Conservation (phyloP, 1,284 basidiomycete species). For the Ustanciosporium gigantosporum region DNA sequence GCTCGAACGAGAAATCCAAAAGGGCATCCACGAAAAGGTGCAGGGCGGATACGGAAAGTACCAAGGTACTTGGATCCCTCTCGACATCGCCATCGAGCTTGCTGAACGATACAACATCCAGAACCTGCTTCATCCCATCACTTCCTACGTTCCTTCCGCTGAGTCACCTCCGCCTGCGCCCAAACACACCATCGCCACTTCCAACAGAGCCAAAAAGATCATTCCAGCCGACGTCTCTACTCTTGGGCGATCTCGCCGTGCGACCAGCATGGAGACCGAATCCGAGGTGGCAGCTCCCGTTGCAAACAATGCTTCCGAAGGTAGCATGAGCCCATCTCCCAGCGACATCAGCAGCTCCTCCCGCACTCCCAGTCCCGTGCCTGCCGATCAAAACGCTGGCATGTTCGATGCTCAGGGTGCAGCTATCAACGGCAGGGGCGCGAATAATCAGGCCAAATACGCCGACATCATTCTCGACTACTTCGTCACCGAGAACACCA, state of each 20-base stretch:
- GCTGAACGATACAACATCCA: constrained; percentile 94
- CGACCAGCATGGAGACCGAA: constrained; percentile 57
- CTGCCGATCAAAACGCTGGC: constrained; percentile 42
- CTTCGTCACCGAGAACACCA: constrained; percentile 96
- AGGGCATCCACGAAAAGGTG: constrained; percentile 98
- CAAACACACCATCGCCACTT: constrained; percentile 73
- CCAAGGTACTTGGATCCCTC: constrained; percentile 99
- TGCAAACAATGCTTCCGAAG: constrained; percentile 65
- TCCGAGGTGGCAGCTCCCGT: constrained; percentile 41
- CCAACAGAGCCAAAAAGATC: constrained; percentile 51
- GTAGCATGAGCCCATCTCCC: constrained; percentile 76
- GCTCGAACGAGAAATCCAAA: constrained; percentile 95
- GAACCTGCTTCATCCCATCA: constrained; percentile 82
- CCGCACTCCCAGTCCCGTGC: constrained; percentile 78
- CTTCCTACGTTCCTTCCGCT: constrained; percentile 85
- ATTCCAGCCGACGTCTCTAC: constrained; percentile 44
- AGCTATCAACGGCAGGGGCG: constrained; percentile 19
- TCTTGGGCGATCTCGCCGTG: constrained; percentile 46
- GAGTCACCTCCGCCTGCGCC: constrained; percentile 91
- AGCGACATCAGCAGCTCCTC: constrained; percentile 83
- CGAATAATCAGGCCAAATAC: constrained; percentile 65
- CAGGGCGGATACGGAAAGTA: constrained; percentile 99
- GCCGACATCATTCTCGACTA: constrained; percentile 97
- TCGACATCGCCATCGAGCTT: constrained; percentile 82
- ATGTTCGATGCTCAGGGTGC: constrained; percentile 13